Evolutionary conservation across 805 yeast genomes (phyloP), one percentile per base, ranked within the genome.

Genomic region (Candida golubevii): DNA sequence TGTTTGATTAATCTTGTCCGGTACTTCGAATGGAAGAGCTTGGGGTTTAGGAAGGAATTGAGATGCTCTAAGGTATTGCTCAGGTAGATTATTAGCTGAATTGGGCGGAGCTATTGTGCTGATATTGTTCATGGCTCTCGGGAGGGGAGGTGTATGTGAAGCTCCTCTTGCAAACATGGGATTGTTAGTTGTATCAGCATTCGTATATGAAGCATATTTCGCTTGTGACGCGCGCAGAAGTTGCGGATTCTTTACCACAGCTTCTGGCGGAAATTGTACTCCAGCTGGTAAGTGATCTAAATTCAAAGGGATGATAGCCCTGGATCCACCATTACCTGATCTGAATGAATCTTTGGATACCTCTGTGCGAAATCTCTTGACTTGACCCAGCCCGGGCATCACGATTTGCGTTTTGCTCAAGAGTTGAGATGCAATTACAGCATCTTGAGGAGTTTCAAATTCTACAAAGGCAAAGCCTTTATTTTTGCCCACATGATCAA

Each of bases 381-480:
- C 45, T 44, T 56, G 62, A 8, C 50, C 47, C 26, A 46, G 39
- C 35, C 46, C 44, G 6, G 58, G 58, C 29, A 51, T 55, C 26
- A 55, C 38, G 34, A 79, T 57, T 36, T 67, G 66, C 9, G 80
- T 62, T 50, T 74, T 76, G 29, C 65, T 55, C 30, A 82, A 57
- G 7, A 75, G 51, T 1, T 59, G 55, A 29, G 76, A 51, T 1
- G 83, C 87, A 37, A 62, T 60, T 30, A 65, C 66, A 2, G 87
- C 85, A 39, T 80, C 80, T 36, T 64, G 66, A 1, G 82, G 75
- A 14, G 59, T 56, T 43, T 55, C 63, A 54, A 79, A 82, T 59
- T 82, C 87, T 27, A 82, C 75, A 55, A 82, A 82, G 46, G 84
- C 78, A 53, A 75, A 82, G n/a, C 85, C 85, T 56, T 81, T 82